Evolutionary conservation across 176 grass and related monocot genomes (phyloP).

Genomic region (Themeda triandra): DNA sequence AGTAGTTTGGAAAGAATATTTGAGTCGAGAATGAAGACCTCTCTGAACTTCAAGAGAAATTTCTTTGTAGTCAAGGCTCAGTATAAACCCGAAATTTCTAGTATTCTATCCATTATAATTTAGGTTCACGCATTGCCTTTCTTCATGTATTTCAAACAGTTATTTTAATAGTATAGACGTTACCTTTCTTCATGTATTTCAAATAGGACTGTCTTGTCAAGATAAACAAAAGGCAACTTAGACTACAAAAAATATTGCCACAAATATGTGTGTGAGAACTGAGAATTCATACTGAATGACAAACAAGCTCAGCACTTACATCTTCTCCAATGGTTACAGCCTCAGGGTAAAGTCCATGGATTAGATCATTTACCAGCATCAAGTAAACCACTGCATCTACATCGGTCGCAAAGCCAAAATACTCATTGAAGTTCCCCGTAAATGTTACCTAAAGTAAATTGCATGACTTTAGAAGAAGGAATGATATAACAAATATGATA

Average conservation of each 20-base stretch:
- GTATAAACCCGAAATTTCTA: not conserved
- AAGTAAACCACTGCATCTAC: slow-evolving; percentile 89
- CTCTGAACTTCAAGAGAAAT: not conserved
- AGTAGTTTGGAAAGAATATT: not conserved
- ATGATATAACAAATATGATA: slow-evolving; percentile 2
- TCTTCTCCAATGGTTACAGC: slow-evolving; percentile 88
- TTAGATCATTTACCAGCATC: slow-evolving; percentile 95
- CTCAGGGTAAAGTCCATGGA: slow-evolving; percentile 83
- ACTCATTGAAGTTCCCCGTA: slow-evolving; percentile 79
- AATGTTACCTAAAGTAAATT: slow-evolving; percentile 57
- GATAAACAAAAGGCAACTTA: not conserved
- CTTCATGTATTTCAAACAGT: not conserved
- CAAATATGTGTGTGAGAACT: slow-evolving; percentile 17
- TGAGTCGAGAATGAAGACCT: not conserved
- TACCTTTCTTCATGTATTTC: not conserved
- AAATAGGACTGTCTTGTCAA: not conserved
- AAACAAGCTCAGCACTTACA: slow-evolving; percentile 49
- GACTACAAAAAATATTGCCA: not conserved
- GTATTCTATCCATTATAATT: not conserved
- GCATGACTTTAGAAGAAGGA: slow-evolving; percentile 11
- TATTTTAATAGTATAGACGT: not conserved
- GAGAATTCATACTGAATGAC: slow-evolving; percentile 21
- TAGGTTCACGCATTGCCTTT: not conserved
- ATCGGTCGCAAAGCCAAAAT: slow-evolving; percentile 94
- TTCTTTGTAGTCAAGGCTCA: not conserved